Evolutionary conservation across 73 alveolate genomes (phyloP).

Genomic region (Vitrella brassicaformis): DNA sequence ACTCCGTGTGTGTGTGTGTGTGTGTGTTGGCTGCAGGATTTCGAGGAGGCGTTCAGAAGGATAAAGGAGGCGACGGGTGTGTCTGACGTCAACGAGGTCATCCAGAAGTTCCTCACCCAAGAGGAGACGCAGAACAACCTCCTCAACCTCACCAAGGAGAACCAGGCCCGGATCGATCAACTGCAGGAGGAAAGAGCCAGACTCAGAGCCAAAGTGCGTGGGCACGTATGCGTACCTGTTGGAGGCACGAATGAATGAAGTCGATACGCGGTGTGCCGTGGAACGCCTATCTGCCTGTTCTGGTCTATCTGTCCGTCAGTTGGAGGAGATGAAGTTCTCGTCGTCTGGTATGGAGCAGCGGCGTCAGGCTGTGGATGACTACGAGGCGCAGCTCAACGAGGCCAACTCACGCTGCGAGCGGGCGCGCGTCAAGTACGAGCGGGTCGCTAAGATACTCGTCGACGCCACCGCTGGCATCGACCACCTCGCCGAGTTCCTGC

Average conservation of each 20-base stretch:
- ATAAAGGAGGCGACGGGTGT: slow-evolving; percentile 63
- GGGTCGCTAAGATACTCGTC: background rate
- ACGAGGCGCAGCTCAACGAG: background rate
- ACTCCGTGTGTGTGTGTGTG: too few species aligned
- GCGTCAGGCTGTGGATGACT: background rate
- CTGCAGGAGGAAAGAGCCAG: background rate
- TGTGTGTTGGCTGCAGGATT: slow-evolving; percentile 47
- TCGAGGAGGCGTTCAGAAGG: slow-evolving; percentile 61
- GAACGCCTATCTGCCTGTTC: too few species aligned
- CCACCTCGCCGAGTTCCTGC: background rate
- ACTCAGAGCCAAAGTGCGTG: background rate
- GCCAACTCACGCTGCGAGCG: background rate
- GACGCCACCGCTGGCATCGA: background rate
- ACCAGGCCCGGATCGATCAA: background rate
- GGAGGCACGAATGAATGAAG: too few species aligned
- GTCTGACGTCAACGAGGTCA: slow-evolving; percentile 93
- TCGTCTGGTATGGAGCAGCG: background rate
- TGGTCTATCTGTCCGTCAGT: background rate
- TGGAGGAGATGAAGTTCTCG: background rate
- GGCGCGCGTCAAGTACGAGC: background rate
- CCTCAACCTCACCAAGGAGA: background rate
- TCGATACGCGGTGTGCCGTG: too few species aligned
- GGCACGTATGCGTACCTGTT: background rate
- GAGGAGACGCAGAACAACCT: slow-evolving; percentile 10
- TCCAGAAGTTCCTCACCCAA: slow-evolving; percentile 89